Evolutionary conservation across 805 yeast species (phyloP).

Genomic region (Zygosaccharomyces bisporus): DNA sequence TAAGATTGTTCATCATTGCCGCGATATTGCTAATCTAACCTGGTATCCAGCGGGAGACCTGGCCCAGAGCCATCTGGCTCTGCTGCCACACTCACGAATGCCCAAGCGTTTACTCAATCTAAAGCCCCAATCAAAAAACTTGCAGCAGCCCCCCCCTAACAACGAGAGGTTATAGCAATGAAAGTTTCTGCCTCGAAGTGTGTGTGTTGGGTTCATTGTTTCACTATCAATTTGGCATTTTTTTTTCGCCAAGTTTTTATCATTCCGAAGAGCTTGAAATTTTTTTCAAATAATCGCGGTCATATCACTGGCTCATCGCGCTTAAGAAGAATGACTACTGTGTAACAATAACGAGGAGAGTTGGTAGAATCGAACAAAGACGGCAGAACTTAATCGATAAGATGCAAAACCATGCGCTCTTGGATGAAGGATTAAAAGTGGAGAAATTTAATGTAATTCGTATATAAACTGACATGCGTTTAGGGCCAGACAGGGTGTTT

Average conservation of each 20-base stretch:
- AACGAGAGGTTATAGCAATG: background rate
- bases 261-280: background rate
- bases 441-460: too few species aligned
- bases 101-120: background rate
- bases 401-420: background rate
- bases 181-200: background rate
- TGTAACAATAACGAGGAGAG: background rate
- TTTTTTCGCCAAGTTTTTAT: conserved; percentile 1
- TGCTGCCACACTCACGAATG: background rate
- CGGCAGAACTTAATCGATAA: too few species aligned
- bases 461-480: background rate
- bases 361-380: too few species aligned
- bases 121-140: background rate
- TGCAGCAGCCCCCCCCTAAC: background rate
- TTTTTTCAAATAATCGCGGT: conserved; percentile 8
- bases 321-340: background rate
- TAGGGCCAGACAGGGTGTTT: background rate
- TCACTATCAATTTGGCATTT: background rate
- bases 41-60: background rate
- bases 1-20: conserved; percentile 16
- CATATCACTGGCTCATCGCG: background rate
- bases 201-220: background rate
- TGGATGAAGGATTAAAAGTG: too few species aligned
- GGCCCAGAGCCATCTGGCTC: background rate
- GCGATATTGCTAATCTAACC: background rate